Evolutionary conservation across 495 filamentous ascomycete species (phyloP), one percentile per base, ranked within the genome.

Genomic region (Evernia prunastri): DNA sequence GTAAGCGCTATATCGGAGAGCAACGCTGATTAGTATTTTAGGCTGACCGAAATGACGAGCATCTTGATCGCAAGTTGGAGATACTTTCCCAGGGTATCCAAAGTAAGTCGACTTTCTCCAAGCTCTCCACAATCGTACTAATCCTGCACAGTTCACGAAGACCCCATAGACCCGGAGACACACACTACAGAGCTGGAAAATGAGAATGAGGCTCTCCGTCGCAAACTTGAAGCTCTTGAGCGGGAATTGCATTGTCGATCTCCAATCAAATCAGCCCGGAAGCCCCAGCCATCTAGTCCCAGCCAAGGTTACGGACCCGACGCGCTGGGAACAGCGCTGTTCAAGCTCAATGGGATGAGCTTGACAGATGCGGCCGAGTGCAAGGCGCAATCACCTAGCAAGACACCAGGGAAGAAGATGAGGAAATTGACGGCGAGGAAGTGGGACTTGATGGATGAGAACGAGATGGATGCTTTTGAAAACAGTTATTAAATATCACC

Each of bases 1-100:
- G 15, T 18, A 13, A 27, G 33, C 25, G n/a, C 56, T 15, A 27
- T 23, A n/a, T 25, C 4, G 29, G 18, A 42, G 11, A 35, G 25
- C 39, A 40, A 45, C 18, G 11, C 39, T 57, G 18, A 63, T 36
- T 5, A 57, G 59, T 40, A 20, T 64, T 59, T 62, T 61, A 81
- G 78, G 70, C 76, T 61, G 86, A 82, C 43, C 78, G 78, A 45
- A 79, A 82, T 42, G 90, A 96, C 47, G 90, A 90, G 72, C 91
- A 94, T 75, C 80, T 95, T 63, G 92, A 97, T 72, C 82, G 84
- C 67, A 98, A 98, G 76, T 81, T 97, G 13, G 94, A 97, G 70
- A 84, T 97, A 29, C 78, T 96, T 57, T 86, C 88, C 56, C 80
- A 87, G 43, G 83, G 84, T 20, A 86, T 93, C 45, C 81, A 61